phyloP scores from a whole-genome alignment of 2,329 filamentous ascomycete species.

The Drechslerella dactyloides region DNA sequence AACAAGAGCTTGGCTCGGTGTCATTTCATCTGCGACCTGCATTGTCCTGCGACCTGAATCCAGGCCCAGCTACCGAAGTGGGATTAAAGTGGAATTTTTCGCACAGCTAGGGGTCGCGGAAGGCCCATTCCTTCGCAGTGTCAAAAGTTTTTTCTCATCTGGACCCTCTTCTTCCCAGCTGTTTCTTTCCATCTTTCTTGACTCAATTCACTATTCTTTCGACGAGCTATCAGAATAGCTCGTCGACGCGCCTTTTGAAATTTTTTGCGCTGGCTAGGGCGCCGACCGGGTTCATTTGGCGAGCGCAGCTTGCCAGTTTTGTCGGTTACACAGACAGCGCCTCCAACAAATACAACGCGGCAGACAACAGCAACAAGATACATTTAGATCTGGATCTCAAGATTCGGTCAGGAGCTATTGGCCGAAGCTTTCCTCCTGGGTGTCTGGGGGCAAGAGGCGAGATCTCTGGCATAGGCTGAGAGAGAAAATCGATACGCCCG shows the following conservation, averaged over 20 bases:
- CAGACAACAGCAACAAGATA: conserved; percentile 8
- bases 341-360: conserved; percentile 13
- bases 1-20: conserved; percentile 44
- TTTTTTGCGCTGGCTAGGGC: background rate
- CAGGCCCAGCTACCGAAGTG: conserved; percentile 42
- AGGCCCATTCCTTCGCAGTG: conserved; percentile 18
- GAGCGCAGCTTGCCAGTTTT: no score
- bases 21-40: conserved; percentile 18
- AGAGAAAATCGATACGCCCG: background rate
- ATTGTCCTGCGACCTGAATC: conserved; percentile 26
- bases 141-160: conserved; percentile 8
- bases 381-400: background rate
- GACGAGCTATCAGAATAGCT: background rate
- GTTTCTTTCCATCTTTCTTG: background rate
- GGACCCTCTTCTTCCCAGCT: background rate
- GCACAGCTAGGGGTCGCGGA: conserved; percentile 13
- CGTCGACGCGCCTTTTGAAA: background rate
- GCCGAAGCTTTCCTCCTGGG: no score
- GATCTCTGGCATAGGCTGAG: no score
- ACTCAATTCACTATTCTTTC: background rate
- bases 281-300: conserved; percentile 9
- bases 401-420: no score
- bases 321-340: conserved; percentile 8
- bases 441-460: no score
- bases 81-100: conserved; percentile 40